Evolutionary conservation across 257 asterid genomes (phyloP), one percentile per base, ranked within the genome.

Genomic region (Anisodus tanguticus): DNA sequence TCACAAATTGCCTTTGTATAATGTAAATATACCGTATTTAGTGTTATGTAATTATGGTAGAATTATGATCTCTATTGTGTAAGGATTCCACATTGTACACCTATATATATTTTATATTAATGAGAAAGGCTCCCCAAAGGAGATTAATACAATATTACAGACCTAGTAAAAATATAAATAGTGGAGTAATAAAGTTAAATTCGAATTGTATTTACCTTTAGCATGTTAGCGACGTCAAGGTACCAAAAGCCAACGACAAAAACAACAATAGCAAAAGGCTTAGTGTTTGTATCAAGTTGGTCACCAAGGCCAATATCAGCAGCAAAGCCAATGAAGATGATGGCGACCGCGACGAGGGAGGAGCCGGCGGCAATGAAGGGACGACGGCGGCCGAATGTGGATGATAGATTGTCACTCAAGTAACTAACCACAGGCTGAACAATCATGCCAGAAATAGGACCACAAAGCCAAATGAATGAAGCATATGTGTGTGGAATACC

Each of bases 261-360:
- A 9, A 60, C 47, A 26, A 82, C 11, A 77, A 84, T 76, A 60
- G 83, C 86, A 8, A 82, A 22, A 5, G 86, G 66, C 59, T 84
- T 84, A 5, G 68, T 19, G 2, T n/a, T 59, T 31, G 78, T 31
- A 4, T 79, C 87, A 9, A 83, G 62, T 41, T 71, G 39, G 26
- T 84, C 86, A 15, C 83, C 86, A 51, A 82, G 71, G 17, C 86
- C 86, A 47, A 84, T 67, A 41, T 84, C 83, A 16, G 83, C 86
- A 11, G 86, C 86, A 26, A 58, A 84, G 1, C 86, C 83, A 51
- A 84, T 76, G 45, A 76, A 62, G 22, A 84, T 41, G 39, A 84
- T 79, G 1, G 83, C 83, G 4, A 63, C 9, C 9, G 51, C 77
- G 35, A 84, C 86, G 4, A 84, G 66, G n/a, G 19, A 22, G 4